Percentiles rank a stretch among this genome's conserved stretches.
These are phyloP conservation scores for Stephanodiscus triporus DNA, from an alignment of 108 stramenopile genomes.

Conservation along the genomic window DNA sequence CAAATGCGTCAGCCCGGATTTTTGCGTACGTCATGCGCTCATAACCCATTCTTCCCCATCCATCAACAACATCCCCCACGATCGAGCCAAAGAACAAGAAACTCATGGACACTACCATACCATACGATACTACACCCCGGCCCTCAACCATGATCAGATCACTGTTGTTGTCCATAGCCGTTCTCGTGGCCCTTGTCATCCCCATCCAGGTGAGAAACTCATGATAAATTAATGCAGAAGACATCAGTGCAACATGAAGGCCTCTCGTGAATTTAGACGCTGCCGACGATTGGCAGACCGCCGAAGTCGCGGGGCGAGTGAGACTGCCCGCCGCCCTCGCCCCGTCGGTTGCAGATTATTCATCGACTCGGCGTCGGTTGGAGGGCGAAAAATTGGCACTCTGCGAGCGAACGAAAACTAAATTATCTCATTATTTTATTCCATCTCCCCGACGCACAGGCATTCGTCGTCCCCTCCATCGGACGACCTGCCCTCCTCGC, in stretches of 20 bases:
- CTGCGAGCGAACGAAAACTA: too few relatives aligned
- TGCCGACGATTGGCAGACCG: neutral
- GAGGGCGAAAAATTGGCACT: neutral
- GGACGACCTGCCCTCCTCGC: constrained; percentile 16
- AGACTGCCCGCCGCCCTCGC: too few relatives aligned
- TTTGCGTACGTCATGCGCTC: too few relatives aligned
- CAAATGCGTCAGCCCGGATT: too few relatives aligned
- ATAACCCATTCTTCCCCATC: too few relatives aligned
- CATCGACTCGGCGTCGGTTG: neutral
- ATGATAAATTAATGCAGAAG: neutral
- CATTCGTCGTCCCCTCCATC: constrained; percentile 38
- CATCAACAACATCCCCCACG: too few relatives aligned
- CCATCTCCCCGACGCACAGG: constrained; percentile 13
- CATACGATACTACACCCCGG: too few relatives aligned
- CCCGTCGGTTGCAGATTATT: too few relatives aligned
- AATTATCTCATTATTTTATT: neutral
- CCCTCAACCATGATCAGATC: constrained; percentile 58
- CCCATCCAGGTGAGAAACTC: constrained; percentile 40
- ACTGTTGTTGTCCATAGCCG: constrained; percentile 32
- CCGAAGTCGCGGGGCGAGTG: too few relatives aligned
- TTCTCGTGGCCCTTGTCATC: constrained; percentile 40
- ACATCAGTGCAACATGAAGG: neutral
- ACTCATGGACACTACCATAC: too few relatives aligned
- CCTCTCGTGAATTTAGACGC: too few relatives aligned
- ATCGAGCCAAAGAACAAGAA: too few relatives aligned